Base-by-base conservation (phyloP, 2,329 filamentous ascomycete species). In the Fusarium marasasianum region DNA sequence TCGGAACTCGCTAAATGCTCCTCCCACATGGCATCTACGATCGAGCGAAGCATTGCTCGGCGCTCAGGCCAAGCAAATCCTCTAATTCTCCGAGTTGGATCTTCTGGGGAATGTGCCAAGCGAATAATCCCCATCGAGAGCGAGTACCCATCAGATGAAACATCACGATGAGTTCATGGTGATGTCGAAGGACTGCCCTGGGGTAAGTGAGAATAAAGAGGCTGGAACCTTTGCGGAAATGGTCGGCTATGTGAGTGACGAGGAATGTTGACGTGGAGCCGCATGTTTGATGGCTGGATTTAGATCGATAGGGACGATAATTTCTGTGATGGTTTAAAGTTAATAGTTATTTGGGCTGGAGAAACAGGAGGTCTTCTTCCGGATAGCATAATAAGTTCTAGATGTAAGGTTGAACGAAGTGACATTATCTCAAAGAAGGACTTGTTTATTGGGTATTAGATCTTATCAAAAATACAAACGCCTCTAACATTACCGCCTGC, bases 31-130 rank as follows among this genome's bases (percentile, higher is more conserved):
- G 35, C 44, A 43, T 58, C 38, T 40, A 51, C 33, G 44, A 41
- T 50, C 7, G 31, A 31, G 41, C 18, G 26, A 40, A 40, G 43
- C 56, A 58, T 55, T 55, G 13, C 7, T 35, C 13, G 43, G 11
- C 66, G 66, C 66, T 69, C 18, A 63, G 43, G 43, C 66, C 64
- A 69, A 47, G 33, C 26, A 24, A 38, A 8, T 20, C 24, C 33
- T 38, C 20, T 14, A 17, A 10, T n/a, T 35, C 20, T 48, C 24
- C 22, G 14, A 26, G 22, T 13, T 20, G 8, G 22, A 41, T 38
- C 43, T 15, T 31, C 29, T 29, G 24, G 41, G 48, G 41, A 63
- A 50, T 43, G 29, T 50, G 31, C 20, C 29, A 35, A 60, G 63
- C 31, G 24, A 40, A n/a, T 22, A 18, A 10, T 13, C 35, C 11